Conservation (phyloP, 1,284 basidiomycete genomes). For the Gymnopus androsaceus region DNA sequence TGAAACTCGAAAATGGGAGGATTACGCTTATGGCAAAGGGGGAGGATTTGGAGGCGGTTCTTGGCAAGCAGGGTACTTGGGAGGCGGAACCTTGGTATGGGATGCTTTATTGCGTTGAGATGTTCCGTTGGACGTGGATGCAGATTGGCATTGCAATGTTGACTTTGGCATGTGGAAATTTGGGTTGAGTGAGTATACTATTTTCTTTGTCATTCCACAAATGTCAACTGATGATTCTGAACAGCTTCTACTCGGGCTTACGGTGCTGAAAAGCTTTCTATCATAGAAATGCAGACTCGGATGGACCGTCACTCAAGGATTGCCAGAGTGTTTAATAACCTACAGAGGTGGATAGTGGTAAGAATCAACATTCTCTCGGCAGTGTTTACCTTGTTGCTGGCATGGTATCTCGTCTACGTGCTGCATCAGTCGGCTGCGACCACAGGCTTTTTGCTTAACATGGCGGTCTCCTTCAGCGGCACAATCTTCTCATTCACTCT, state of each 20-base stretch:
- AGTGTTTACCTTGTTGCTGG: constrained; percentile 53
- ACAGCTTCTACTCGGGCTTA: constrained; percentile 65
- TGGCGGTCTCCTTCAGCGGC: constrained; percentile 56
- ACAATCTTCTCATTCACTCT: constrained; percentile 57
- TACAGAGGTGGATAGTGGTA: constrained; percentile 61
- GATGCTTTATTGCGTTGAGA: constrained; percentile 76
- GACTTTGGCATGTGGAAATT: no score
- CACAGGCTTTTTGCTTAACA: constrained; percentile 57
- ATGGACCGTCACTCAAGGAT: constrained; percentile 51
- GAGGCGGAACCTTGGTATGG: constrained; percentile 84
- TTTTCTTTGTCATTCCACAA: no score
- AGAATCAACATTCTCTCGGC: constrained; percentile 53
- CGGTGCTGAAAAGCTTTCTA: constrained; percentile 50
- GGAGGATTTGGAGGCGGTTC: constrained; percentile 61
- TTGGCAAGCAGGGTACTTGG: constrained; percentile 55
- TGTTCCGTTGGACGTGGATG: no score
- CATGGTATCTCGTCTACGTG: constrained; percentile 53
- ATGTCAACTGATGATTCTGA: no score
- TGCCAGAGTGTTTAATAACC: constrained; percentile 50
- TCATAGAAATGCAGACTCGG: constrained; percentile 43
- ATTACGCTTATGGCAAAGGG: constrained; percentile 78
- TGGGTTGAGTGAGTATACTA: no score
- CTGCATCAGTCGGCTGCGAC: constrained; percentile 43
- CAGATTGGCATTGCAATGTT: no score
- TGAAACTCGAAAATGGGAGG: constrained; percentile 68